These are phyloP conservation scores for Rhododendron henanense DNA, from an alignment of 148 eudicot genomes.

Conservation along the genomic window DNA sequence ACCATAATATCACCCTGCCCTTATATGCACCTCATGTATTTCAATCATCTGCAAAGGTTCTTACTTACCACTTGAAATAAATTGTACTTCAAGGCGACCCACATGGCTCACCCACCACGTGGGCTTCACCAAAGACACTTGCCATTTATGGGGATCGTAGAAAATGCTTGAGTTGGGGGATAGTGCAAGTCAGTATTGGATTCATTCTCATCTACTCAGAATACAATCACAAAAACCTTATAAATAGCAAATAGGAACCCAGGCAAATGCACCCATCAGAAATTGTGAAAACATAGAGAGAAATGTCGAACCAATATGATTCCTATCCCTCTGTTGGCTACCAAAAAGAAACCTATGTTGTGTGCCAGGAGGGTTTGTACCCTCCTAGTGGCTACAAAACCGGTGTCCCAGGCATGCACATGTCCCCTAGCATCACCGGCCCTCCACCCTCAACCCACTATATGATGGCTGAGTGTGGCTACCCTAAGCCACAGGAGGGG, in stretches of 20 bases:
- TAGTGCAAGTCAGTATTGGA: background rate
- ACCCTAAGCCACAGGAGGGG: background rate
- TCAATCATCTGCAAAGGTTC: background rate
- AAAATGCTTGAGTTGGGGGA: background rate
- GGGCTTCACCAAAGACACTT: background rate
- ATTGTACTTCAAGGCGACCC: background rate
- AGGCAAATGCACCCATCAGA: background rate
- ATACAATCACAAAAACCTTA: background rate
- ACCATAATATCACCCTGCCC: background rate
- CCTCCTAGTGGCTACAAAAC: background rate
- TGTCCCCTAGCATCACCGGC: background rate
- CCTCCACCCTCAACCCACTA: background rate
- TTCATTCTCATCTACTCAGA: background rate
- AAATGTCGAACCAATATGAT: slow-evolving; percentile 9
- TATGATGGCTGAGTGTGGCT: background rate
- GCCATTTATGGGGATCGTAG: background rate
- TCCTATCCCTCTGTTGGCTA: slow-evolving; percentile 6
- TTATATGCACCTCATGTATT: background rate
- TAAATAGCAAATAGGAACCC: background rate
- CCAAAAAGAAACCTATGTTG: slow-evolving; percentile 6
- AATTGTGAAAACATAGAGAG: background rate
- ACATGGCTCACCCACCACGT: background rate
- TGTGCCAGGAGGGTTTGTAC: background rate
- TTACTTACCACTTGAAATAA: background rate
- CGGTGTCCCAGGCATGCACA: background rate